Percentiles rank a stretch among this genome's conserved stretches.
Evolutionary conservation across 2,329 filamentous ascomycete species (phyloP).

Genomic region (Fusarium miscanthi): DNA sequence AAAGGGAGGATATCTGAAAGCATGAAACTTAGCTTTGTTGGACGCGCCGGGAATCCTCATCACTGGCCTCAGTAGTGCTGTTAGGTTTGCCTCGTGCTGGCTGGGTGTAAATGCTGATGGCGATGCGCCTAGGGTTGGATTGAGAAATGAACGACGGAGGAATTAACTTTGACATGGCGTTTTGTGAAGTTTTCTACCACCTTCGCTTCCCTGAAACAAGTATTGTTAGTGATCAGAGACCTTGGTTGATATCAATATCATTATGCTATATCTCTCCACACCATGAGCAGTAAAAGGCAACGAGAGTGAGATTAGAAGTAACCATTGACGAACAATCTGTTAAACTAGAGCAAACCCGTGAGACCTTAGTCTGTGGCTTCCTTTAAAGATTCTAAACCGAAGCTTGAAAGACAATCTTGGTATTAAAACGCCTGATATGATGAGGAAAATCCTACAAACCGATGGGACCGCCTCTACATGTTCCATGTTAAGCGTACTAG

Average conservation of each 20-base stretch:
- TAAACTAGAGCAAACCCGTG: not conserved
- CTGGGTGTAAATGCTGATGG: slow-evolving; percentile 17
- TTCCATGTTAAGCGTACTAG: not conserved
- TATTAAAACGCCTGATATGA: slow-evolving; percentile 29
- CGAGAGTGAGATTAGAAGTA: not conserved
- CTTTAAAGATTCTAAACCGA: not conserved
- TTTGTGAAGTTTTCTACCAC: slow-evolving; percentile 47
- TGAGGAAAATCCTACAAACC: not conserved
- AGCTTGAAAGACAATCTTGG: not conserved
- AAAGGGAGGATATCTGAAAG: not conserved
- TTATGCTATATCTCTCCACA: slow-evolving; percentile 11
- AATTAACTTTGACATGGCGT: slow-evolving; percentile 42
- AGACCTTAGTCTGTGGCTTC: not conserved
- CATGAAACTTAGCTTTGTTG: not conserved
- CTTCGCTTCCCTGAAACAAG: slow-evolving; percentile 50
- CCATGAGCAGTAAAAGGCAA: not conserved
- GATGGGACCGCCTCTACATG: not conserved
- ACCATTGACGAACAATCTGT: not conserved
- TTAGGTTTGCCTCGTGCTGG: slow-evolving; percentile 25
- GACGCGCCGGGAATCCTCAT: slow-evolving; percentile 1
- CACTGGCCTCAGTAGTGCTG: slow-evolving; percentile 6
- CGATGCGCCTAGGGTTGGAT: slow-evolving; percentile 25
- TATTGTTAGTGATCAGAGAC: slow-evolving; percentile 53
- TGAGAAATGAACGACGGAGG: slow-evolving; percentile 31
- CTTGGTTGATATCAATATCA: slow-evolving; percentile 44